Evolutionary conservation across 768 basidiomycete genomes (phyloP).

Genomic region (Rhodotorula graminis): DNA sequence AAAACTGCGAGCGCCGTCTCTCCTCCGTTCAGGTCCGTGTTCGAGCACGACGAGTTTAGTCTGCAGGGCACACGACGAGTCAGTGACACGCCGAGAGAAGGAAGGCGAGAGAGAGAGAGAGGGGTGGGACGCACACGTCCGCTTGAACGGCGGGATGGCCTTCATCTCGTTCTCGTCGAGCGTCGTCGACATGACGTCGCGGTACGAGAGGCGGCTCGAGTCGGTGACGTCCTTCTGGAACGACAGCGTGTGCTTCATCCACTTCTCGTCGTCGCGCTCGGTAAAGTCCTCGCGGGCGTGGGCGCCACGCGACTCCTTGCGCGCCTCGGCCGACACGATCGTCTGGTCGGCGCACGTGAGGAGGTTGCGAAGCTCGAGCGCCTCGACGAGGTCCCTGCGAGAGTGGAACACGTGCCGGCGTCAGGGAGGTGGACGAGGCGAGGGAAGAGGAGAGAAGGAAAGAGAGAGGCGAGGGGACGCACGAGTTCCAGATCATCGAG

Average conservation of each 20-base stretch:
- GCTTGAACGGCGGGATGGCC: slow-evolving; percentile 94
- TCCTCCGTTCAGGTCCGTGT: neutral
- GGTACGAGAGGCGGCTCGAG: slow-evolving; percentile 83
- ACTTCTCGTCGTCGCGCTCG: slow-evolving; percentile 91
- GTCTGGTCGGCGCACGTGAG: slow-evolving; percentile 94
- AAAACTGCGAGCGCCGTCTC: neutral
- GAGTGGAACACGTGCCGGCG: neutral
- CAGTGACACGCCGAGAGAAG: neutral
- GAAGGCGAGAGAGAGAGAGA: neutral
- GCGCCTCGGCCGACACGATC: slow-evolving; percentile 73
- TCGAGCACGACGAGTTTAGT: neutral
- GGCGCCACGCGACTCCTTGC: slow-evolving; percentile 96
- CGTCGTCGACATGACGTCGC: slow-evolving; percentile 74
- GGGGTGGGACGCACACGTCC: slow-evolving; percentile 65
- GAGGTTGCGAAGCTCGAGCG: slow-evolving; percentile 91
- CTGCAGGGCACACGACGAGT: neutral
- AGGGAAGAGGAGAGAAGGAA: neutral
- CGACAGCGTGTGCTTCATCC: slow-evolving; percentile 93
- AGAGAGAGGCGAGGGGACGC: slow-evolving; percentile 45
- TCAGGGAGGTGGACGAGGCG: neutral
- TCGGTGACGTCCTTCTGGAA: slow-evolving; percentile 77
- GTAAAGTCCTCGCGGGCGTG: slow-evolving; percentile 97
- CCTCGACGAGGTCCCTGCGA: slow-evolving; percentile 86
- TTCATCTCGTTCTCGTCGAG: slow-evolving; percentile 72
- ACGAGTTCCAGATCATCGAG: slow-evolving; percentile 99